phyloP scores from a whole-genome alignment of 768 basidiomycete genomes.

The Phylloporus rhodoxanthus region DNA sequence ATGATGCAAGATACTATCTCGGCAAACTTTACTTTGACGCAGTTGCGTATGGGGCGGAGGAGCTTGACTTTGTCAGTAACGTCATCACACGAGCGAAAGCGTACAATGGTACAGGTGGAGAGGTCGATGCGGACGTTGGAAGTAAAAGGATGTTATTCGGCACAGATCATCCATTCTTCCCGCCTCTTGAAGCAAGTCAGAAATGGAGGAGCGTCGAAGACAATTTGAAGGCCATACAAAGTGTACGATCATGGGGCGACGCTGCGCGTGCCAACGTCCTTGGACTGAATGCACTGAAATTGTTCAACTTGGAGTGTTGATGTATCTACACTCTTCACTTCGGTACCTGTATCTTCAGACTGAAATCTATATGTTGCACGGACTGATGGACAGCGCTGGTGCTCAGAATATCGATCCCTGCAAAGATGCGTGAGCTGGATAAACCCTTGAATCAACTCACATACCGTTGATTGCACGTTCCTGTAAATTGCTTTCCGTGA shows the following conservation, averaged over 20 bases:
- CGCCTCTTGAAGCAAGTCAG: constrained; percentile 58
- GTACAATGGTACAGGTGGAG: constrained; percentile 36
- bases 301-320: constrained; percentile 50
- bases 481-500: constrained; percentile 81
- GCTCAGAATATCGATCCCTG: constrained; percentile 93
- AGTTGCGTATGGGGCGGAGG: constrained; percentile 84
- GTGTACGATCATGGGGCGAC: constrained; percentile 27
- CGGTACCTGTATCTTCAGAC: constrained; percentile 85
- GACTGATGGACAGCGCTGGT: constrained; percentile 89
- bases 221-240: constrained; percentile 73
- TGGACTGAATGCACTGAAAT: constrained; percentile 64
- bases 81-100: constrained; percentile 55
- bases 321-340: constrained; percentile 24
- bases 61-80: constrained; percentile 72
- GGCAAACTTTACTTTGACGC: constrained; percentile 79
- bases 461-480: constrained; percentile 78
- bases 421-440: constrained; percentile 2
- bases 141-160: constrained; percentile 70
- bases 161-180: constrained; percentile 90
- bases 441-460: constrained; percentile 12
- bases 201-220: constrained; percentile 85
- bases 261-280: constrained; percentile 63
- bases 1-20: constrained; percentile 81
- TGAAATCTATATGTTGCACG: constrained; percentile 93
- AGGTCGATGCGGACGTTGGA: constrained; percentile 35